Conservation (phyloP, 2,329 filamentous ascomycete genomes). For the Cadophora sp. region DNA sequence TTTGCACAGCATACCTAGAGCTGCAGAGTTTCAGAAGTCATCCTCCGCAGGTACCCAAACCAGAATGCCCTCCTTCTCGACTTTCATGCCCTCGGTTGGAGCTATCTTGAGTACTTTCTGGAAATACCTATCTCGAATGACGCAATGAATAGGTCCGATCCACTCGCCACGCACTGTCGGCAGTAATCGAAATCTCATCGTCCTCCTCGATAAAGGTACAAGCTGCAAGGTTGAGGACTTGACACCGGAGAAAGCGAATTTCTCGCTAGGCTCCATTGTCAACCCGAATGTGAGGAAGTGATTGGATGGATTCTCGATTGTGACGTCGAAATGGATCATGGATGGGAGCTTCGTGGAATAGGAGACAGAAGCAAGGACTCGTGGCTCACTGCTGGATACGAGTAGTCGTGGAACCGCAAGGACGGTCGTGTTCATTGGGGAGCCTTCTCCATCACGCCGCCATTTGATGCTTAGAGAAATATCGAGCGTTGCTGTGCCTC, state of each 20-base stretch:
- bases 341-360: conserved; percentile 48
- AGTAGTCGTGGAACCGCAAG: conserved; percentile 82
- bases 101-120: conserved; percentile 86
- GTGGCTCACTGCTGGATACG: conserved; percentile 83
- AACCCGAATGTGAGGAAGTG: conserved; percentile 95
- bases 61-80: conserved; percentile 67
- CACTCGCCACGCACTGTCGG: conserved; percentile 70
- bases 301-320: conserved; percentile 90
- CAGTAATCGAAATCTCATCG: conserved; percentile 76
- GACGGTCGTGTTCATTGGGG: conserved; percentile 63
- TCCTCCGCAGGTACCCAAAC: conserved; percentile 63
- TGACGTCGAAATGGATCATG: conserved; percentile 61
- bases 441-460: conserved; percentile 59
- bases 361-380: conserved; percentile 68
- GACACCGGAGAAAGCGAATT: conserved; percentile 90
- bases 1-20: background rate
- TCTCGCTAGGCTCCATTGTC: conserved; percentile 88
- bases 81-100: conserved; percentile 74
- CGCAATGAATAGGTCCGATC: conserved; percentile 71
- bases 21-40: conserved; percentile 22
- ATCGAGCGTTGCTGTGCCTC: conserved; percentile 75
- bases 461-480: conserved; percentile 79
- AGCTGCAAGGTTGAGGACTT: conserved; percentile 83
- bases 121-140: conserved; percentile 89
- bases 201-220: conserved; percentile 79